phyloP scores from a whole-genome alignment of 1,284 basidiomycete genomes.

The Phellopilus nigrolimitatus region DNA sequence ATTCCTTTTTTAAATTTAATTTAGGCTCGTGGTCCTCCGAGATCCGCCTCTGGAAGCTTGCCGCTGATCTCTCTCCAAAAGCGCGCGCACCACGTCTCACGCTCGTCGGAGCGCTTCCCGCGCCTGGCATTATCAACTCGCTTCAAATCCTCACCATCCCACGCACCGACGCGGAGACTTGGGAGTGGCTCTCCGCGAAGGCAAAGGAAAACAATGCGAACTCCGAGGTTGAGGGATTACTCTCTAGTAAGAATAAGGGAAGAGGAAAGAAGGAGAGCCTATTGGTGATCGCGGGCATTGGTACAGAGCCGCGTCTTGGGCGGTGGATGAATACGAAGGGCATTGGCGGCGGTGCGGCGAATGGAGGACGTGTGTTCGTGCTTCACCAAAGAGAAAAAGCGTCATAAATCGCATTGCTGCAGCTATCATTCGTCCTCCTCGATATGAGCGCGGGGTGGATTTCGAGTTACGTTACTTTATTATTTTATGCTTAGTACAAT shows the following conservation, averaged over 20 bases:
- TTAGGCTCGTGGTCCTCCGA: conserved; percentile 93
- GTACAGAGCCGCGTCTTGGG: conserved; percentile 85
- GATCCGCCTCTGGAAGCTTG: conserved; percentile 87
- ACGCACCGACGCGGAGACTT: conserved; percentile 40
- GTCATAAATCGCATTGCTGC: background rate
- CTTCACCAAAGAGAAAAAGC: conserved; percentile 15
- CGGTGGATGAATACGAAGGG: conserved; percentile 79
- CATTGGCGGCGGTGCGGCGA: conserved; percentile 8
- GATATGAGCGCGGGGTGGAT: too few species aligned
- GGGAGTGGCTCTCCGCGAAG: conserved; percentile 36
- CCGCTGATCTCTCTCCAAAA: conserved; percentile 29
- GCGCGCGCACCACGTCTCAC: conserved; percentile 50
- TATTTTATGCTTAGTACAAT: too few species aligned
- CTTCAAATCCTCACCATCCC: conserved; percentile 74
- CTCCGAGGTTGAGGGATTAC: conserved; percentile 40
- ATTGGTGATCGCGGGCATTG: conserved; percentile 75
- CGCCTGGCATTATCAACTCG: conserved; percentile 83
- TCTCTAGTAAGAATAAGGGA: conserved; percentile 21
- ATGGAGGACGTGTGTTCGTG: conserved; percentile 15
- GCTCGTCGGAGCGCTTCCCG: conserved; percentile 57
- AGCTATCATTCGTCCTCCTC: too few species aligned
- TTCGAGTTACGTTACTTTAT: too few species aligned
- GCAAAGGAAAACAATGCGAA: conserved; percentile 13
- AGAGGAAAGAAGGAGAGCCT: conserved; percentile 36
- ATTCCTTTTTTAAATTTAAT: too few species aligned